Evolutionary conservation across 208 protist species (phyloP), one percentile per base, ranked within the genome.

Genomic region (Leishmania turanica): DNA sequence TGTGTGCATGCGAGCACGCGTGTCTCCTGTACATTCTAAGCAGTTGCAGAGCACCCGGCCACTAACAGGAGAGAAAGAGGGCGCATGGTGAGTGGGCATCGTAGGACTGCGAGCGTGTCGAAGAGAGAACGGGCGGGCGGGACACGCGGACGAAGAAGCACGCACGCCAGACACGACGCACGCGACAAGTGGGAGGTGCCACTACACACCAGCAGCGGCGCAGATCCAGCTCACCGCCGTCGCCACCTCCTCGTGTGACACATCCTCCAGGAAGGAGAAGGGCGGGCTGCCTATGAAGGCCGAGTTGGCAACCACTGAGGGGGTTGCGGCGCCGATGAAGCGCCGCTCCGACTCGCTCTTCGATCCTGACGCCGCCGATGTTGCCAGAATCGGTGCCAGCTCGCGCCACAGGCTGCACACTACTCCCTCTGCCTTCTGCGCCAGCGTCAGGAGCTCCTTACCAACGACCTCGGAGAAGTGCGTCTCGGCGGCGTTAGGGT

Each of bases 181-280:
- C 45, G 60, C 31, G 1, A 24, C 17, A 27, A 47, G 66, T n/a
- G 34, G 21, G 15, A 80, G 54, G 68, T 40, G 15, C 24, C 40
- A 49, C 40, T 31, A 73, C 17, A 49, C 82, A 31, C 70, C 53
- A 27, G 68, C 64, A 15, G 79, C 72, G 3, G 58, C 40, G 31
- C 71, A 82, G 77, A 85, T 81, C 82, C 82, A 85, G n/a, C 37
- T 42, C 31, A 85, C 78, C 49, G 82, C 82, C 15, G 77, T 60
- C 73, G 58, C 70, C 64, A 85, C 5, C 53, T 80, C 73, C 72
- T 85, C 82, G 1, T 78, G 58, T 21, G 82, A 51, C 17, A 54
- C 75, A 8, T 62, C 77, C 2, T 37, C 62, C 15, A 79, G 62
- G 51, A 85, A 85, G 15, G 82, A 81, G 40, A 76, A 69, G 51